These are phyloP conservation scores for Seiridium cupressi DNA, from an alignment of 2,329 filamentous ascomycete species.

Conservation along the genomic window DNA sequence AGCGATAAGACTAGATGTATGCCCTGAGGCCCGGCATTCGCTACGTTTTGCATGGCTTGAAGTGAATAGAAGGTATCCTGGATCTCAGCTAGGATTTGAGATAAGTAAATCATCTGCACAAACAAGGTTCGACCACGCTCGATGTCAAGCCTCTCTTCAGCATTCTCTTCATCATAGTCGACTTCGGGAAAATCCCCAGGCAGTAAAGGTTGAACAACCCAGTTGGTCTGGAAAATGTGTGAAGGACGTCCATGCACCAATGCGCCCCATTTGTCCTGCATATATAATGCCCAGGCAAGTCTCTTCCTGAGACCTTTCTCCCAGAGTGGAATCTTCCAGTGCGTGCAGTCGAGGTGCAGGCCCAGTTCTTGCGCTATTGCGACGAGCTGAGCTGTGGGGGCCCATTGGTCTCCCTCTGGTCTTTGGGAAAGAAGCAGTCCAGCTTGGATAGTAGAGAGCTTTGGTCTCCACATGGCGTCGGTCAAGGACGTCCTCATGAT, in stretches of 20 bases:
- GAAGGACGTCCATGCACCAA: constrained; percentile 73
- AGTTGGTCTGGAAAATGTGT: constrained; percentile 56
- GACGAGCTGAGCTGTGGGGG: constrained; percentile 81
- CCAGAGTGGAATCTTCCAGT: constrained; percentile 86
- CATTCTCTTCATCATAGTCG: constrained; percentile 61
- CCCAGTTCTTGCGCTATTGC: constrained; percentile 86
- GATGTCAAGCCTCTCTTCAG: constrained; percentile 62
- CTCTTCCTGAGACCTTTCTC: constrained; percentile 82
- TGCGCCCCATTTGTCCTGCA: constrained; percentile 88
- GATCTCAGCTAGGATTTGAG: constrained; percentile 74
- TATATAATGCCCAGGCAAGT: constrained; percentile 86
- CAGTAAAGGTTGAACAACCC: constrained; percentile 61
- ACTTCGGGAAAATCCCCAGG: constrained; percentile 62
- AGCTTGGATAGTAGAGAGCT: constrained; percentile 77
- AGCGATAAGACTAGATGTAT: constrained; percentile 71
- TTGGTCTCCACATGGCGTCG: constrained; percentile 77
- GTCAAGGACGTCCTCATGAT: constrained; percentile 71
- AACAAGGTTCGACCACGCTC: constrained; percentile 70
- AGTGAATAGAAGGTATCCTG: constrained; percentile 82
- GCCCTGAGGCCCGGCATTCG: constrained; percentile 64
- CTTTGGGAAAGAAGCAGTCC: constrained; percentile 73
- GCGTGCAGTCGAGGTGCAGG: constrained; percentile 81
- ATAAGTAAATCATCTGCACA: constrained; percentile 72
- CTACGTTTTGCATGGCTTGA: constrained; percentile 68
- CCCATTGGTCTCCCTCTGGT: constrained; percentile 77